Evolutionary conservation across 768 basidiomycete genomes (phyloP), one percentile per base, ranked within the genome.

Genomic region (Hericium alpestre): DNA sequence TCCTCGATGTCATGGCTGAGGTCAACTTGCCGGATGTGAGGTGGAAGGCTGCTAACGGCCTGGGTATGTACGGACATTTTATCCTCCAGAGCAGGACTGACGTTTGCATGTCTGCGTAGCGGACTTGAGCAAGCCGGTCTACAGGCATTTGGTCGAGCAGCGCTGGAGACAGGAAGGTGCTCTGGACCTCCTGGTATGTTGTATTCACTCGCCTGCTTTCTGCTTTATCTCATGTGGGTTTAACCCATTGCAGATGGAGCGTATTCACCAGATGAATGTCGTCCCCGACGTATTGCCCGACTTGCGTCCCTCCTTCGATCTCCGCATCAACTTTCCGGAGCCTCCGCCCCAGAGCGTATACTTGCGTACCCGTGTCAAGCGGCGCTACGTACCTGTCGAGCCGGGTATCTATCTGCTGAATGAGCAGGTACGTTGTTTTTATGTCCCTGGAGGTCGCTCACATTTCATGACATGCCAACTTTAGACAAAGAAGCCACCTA

Each of bases 261-360:
- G 94, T 66, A 66, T 98, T 48, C 78, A 91, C 63, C 90, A 93
- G 72, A 92, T 96, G 91, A 73, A 84, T 52, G 84, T 98, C 57
- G 76, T 96, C 2, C 94, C 95, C 0, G 95, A 99, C 65, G 72
- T 94, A 11, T 68, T 97, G 16, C 82, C 89, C 0, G 73, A 73
- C 39, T 66, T 95, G 8, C 80, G 78, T 53, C 91, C 92, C 0
- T 79, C 81, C 16, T 65, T 91, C 39, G 90, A 95, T 65, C 72
- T 97, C 12, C 83, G 80, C 23, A 70, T 94, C 53, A 76, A 78
- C 20, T 81, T 79, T 62, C 78, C 73, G n/a, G 70, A 70, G 54
- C 59, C 66, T 2, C 66, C 67, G 7, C 70, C 69, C n/a, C 54
- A 62, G 37, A 63, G 60, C 55, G 56, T 64, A 22, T 65, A 61